Percentiles rank a stretch among this genome's conserved stretches.
Evolutionary conservation across 2,329 filamentous ascomycete genomes (phyloP).

Genomic region (Zymoseptoria tritici): DNA sequence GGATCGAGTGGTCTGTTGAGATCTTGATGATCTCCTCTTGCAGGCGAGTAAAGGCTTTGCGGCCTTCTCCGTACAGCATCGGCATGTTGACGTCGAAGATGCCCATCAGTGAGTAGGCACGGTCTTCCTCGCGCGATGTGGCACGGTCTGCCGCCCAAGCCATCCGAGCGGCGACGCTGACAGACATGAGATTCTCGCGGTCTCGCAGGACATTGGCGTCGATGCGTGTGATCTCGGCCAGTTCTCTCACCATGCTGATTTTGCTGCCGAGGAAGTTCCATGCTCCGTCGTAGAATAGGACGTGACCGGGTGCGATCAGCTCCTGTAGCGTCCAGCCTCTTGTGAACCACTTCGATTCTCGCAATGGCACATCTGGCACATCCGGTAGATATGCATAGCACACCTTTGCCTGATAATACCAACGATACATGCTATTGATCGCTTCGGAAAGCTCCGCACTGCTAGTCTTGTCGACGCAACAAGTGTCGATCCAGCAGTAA

Average conservation of each 20-base stretch:
- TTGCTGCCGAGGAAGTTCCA: constrained; percentile 16
- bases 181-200: constrained; percentile 6
- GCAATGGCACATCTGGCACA: constrained; percentile 4
- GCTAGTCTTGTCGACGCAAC: constrained; percentile 34
- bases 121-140: constrained; percentile 16
- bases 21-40: constrained; percentile 23
- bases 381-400: constrained; percentile 31
- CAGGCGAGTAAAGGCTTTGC: constrained; percentile 20
- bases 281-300: constrained; percentile 13
- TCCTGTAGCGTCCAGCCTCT: constrained; percentile 22
- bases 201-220: constrained; percentile 13
- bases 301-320: constrained; percentile 17
- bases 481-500: constrained; percentile 36
- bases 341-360: constrained; percentile 14
- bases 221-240: constrained; percentile 28
- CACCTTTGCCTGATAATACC: constrained; percentile 29
- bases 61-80: constrained; percentile 21
- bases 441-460: constrained; percentile 32
- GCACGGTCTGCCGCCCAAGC: constrained; percentile 16
- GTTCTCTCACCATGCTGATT: constrained; percentile 9
- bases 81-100: constrained; percentile 23
- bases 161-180: constrained; percentile 15
- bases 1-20: constrained; percentile 18
- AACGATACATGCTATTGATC: constrained; percentile 25
- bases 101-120: constrained; percentile 21